phyloP scores from a whole-genome alignment of 495 filamentous ascomycete species.

The Halenospora varia region DNA sequence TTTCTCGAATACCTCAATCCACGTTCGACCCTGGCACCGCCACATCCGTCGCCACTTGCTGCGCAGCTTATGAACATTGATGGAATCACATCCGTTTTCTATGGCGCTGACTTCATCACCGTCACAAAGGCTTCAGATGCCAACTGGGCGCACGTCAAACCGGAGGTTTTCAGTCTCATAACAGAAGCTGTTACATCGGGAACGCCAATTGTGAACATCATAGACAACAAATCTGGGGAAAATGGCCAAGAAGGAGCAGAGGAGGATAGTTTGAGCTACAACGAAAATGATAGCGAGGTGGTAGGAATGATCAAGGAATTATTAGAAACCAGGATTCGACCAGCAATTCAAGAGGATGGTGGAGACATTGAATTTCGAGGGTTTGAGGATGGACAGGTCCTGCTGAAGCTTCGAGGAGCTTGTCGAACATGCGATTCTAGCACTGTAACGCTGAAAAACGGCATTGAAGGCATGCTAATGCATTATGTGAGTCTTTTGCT shows the following conservation, averaged over 20 bases:
- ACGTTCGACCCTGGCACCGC: slow-evolving; percentile 80
- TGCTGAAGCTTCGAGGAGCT: slow-evolving; percentile 84
- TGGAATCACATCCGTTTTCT: slow-evolving; percentile 90
- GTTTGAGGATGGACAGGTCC: slow-evolving; percentile 80
- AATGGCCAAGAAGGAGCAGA: slow-evolving; percentile 53
- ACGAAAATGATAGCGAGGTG: slow-evolving; percentile 87
- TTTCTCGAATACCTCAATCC: slow-evolving; percentile 91
- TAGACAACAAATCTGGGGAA: slow-evolving; percentile 53
- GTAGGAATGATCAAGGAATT: slow-evolving; percentile 98
- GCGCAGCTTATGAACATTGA: slow-evolving; percentile 86
- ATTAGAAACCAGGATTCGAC: slow-evolving; percentile 91
- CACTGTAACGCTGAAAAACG: slow-evolving; percentile 91
- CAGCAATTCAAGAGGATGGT: slow-evolving; percentile 94
- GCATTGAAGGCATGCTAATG: slow-evolving; percentile 98
- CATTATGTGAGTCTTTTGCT: slow-evolving; percentile 42
- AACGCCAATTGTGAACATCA: slow-evolving; percentile 71
- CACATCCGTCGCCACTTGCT: slow-evolving; percentile 90
- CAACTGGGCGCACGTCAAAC: slow-evolving; percentile 92
- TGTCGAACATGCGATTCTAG: slow-evolving; percentile 95
- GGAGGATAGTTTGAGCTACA: slow-evolving; percentile 66
- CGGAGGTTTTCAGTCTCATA: slow-evolving; percentile 92
- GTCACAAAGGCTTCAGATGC: slow-evolving; percentile 84
- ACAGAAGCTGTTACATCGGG: slow-evolving; percentile 84
- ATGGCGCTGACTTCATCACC: slow-evolving; percentile 92
- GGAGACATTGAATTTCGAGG: slow-evolving; percentile 94